Evolutionary conservation across 495 filamentous ascomycete genomes (phyloP), one percentile per base, ranked within the genome.

Genomic region (Aspergillus mulundensis): DNA sequence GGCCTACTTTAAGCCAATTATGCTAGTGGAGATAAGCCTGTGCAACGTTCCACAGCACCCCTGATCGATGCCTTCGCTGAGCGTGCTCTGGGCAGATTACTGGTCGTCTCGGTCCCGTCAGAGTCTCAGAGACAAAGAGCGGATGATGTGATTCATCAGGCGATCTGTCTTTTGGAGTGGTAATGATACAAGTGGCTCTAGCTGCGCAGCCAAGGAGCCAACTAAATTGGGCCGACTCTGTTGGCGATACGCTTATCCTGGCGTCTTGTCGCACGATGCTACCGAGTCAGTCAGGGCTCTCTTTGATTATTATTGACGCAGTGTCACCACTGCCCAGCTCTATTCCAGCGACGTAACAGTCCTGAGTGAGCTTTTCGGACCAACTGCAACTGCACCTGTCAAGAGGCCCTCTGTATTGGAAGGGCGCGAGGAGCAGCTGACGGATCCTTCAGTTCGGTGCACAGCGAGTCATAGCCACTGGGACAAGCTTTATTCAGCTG

Each of bases 1-100:
- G 11, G 11, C 36, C 11, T 52, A 66, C 53, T 53, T 59, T 56
- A 60, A 58, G 65, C 55, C 63, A 64, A 73, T 70, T 69, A 67
- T 73, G 67, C 64, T 69, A 66, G 68, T 74, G 71, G 71, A 71
- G 71, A 74, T 74, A 73, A 74, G 68, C 68, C 72, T 69, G 69
- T 71, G 70, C 62, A 67, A 73, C 70, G 68, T 74, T 73, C 68
- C 71, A 74, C 70, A 60, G 59, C 63, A 48, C 36, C 62, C 50
- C 56, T 49, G 42, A 50, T 50, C 48, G 3, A 10, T 40, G 38
- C 15, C 38, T 40, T 40, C 38, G 12, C 10, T 15, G 7, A 36
- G 25, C 14, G 32, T 36, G 12, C 4, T 30, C 28, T 5, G 28
- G 10, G 28, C 10, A 30, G 28, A 30, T 30, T 30, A 30, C 28